A percentile compares a stretch with the other conserved stretches of the same genome.
Conservation (phyloP, 2,329 filamentous ascomycete species). For the Bertia moriformis region DNA sequence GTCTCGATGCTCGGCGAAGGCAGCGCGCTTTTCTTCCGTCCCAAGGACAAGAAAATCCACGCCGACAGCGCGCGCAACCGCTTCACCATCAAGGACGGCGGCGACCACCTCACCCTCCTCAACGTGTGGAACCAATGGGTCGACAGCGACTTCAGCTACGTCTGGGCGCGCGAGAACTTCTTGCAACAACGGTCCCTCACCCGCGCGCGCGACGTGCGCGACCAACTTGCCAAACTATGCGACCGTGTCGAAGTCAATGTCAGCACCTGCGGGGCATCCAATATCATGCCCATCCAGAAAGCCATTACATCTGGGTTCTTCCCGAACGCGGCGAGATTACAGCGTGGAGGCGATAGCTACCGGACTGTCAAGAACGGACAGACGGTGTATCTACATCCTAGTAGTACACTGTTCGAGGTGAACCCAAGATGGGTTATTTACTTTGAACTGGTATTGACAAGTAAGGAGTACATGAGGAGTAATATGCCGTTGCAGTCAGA, state of each 20-base stretch:
- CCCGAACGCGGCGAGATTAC: constrained; percentile 46
- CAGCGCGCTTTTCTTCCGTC: constrained; percentile 79
- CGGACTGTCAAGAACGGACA: constrained; percentile 49
- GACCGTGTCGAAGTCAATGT: constrained; percentile 50
- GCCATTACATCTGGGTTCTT: constrained; percentile 52
- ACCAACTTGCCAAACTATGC: constrained; percentile 75
- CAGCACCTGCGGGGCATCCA: constrained; percentile 28
- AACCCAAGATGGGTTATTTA: constrained; percentile 51
- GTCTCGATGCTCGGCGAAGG: constrained; percentile 90
- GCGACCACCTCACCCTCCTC: constrained; percentile 75
- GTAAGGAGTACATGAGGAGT: constrained; percentile 50
- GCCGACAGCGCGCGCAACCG: constrained; percentile 79
- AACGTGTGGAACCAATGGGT: constrained; percentile 96
- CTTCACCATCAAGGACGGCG: constrained; percentile 81
- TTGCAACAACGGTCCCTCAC: constrained; percentile 81
- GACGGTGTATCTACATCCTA: constrained; percentile 49
- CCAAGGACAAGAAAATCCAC: constrained; percentile 94
- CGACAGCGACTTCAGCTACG: constrained; percentile 72
- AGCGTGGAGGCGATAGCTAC: constrained; percentile 47
- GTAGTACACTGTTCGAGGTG: constrained; percentile 40
- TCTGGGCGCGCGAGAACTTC: constrained; percentile 89
- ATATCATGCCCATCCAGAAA: constrained; percentile 44
- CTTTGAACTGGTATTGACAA: constrained; percentile 35
- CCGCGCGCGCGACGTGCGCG: constrained; percentile 76
- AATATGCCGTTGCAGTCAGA: constrained; percentile 46